Base-by-base conservation (phyloP, 805 yeast genomes). In the Tetrapisispora taiwanensis region DNA sequence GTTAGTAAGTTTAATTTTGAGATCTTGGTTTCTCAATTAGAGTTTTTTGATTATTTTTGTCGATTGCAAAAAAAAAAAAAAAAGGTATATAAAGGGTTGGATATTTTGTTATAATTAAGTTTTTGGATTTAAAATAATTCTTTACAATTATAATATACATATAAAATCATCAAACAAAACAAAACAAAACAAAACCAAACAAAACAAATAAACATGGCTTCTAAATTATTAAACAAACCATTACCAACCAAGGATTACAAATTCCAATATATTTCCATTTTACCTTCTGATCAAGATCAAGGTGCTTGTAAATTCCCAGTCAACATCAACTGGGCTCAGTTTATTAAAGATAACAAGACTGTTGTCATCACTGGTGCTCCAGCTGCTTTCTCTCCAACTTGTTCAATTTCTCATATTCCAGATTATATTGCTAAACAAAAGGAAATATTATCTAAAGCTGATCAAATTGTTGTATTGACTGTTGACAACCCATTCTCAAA, bases 311-410 rank as follows among this genome's bases (percentile, higher is more conserved):
- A 55, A 42, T 28, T 57, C 41, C 58, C 67, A 37, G 53, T 53
- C 24, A 47, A 57, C 27, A 46, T 48, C 9, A 48, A 54, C 12
- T 56, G 65, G 51, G 41, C 51, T 27, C 52, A 56, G 36, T 61
- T 63, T 39, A 45, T 53, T 5, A 50, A 50, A n/a, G 57, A 55
- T 20, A 50, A 58, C 56, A 76, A 78, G 69, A 78, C 72, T 54
- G 76, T 81, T 28, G 77, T 84, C 36, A 68, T 84, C 53, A 85
- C 86, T 28, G 73, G 83, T 47, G 88, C 84, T 30, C 92, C 94
- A 49, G 94, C 89, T 49, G 92, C 95, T 10, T 85, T 84, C 72
- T 84, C 95, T 24, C 94, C 90, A 45, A 78, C 90, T 7, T 84
- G 92, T 65, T 72, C 84, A 40, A 76, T 73, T 41, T 70, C 75